phyloP scores from a whole-genome alignment of 805 yeast genomes.

The Ogataea glucozyma region DNA sequence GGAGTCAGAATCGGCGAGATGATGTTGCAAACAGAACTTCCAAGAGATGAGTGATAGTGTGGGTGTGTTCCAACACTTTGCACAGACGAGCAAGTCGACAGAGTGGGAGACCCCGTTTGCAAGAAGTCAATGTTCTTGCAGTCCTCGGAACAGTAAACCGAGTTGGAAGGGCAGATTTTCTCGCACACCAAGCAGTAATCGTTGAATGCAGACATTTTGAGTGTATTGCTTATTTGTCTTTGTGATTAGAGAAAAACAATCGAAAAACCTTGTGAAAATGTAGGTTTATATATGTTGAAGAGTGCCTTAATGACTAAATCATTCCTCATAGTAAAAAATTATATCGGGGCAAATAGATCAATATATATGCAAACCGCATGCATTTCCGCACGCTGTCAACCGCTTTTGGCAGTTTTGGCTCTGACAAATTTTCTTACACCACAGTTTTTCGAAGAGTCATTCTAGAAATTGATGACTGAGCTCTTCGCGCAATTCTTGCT shows the following conservation, averaged over 20 bases:
- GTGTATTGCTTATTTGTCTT: neutral
- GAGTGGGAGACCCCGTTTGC: slow-evolving; percentile 26
- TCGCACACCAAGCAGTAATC: slow-evolving; percentile 41
- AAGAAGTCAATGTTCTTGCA: slow-evolving; percentile 32
- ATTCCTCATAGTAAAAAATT: neutral
- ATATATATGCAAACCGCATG: slow-evolving; percentile 9
- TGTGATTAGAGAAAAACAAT: neutral
- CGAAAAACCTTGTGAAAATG: neutral
- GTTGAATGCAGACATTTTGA: slow-evolving; percentile 42
- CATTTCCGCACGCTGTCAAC: slow-evolving; percentile 9
- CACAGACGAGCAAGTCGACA: slow-evolving; percentile 25
- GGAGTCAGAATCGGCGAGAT: slow-evolving; percentile 36
- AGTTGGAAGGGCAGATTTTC: slow-evolving; percentile 32
- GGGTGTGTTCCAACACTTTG: slow-evolving; percentile 16
- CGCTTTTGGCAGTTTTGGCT: slow-evolving; percentile 5
- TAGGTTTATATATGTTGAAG: neutral
- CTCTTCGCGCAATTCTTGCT: slow-evolving; percentile 5
- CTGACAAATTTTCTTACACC: neutral
- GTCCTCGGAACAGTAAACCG: slow-evolving; percentile 36
- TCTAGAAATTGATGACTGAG: slow-evolving; percentile 2
- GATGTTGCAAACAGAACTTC: slow-evolving; percentile 18
- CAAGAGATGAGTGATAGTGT: too few relatives aligned
- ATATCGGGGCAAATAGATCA: slow-evolving; percentile 6
- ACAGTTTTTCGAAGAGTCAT: slow-evolving; percentile 9
- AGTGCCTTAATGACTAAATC: too few relatives aligned